Evolutionary conservation across 2,329 filamentous ascomycete genomes (phyloP).

Genomic region (Nigrograna mackinnonii): DNA sequence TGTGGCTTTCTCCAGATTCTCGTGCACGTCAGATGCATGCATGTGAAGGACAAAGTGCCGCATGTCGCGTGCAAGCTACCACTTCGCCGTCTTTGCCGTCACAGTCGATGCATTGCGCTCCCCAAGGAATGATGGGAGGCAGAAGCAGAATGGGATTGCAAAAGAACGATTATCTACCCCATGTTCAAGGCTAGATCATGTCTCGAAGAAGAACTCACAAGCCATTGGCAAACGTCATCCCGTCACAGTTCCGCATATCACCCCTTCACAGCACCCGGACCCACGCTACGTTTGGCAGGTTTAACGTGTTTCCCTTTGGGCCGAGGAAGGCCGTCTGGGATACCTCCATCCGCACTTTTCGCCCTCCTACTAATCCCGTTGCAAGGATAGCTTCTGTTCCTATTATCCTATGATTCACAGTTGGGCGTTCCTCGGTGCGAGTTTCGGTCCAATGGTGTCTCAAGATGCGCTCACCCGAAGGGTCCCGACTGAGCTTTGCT

Average conservation of each 20-base stretch:
- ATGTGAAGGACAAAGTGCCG: not conserved
- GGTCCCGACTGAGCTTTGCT: slow-evolving; percentile 28
- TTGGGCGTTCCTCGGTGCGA: slow-evolving; percentile 30
- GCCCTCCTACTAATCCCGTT: too few relatives aligned
- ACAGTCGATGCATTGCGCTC: too few relatives aligned
- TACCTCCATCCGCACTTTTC: too few relatives aligned
- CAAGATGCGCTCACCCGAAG: slow-evolving; percentile 25
- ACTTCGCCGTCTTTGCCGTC: too few relatives aligned
- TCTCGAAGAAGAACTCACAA: slow-evolving; percentile 22
- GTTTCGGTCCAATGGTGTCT: slow-evolving; percentile 38
- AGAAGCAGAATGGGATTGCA: not conserved
- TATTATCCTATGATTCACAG: slow-evolving; percentile 15
- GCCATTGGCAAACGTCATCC: slow-evolving; percentile 41
- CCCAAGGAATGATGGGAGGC: too few relatives aligned
- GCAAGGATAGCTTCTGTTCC: too few relatives aligned
- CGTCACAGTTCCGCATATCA: slow-evolving; percentile 21
- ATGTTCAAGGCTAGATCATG: not conserved
- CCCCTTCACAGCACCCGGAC: slow-evolving; percentile 3
- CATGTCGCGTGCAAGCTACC: not conserved
- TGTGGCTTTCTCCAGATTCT: too few relatives aligned
- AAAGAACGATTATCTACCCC: not conserved
- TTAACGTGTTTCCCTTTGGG: slow-evolving; percentile 31
- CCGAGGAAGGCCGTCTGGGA: slow-evolving; percentile 36
- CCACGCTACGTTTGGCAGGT: not conserved
- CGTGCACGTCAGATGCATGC: not conserved